These are phyloP conservation scores for Trichoderma asperelloides DNA, from an alignment of 495 filamentous ascomycete genomes.

Conservation along the genomic window DNA sequence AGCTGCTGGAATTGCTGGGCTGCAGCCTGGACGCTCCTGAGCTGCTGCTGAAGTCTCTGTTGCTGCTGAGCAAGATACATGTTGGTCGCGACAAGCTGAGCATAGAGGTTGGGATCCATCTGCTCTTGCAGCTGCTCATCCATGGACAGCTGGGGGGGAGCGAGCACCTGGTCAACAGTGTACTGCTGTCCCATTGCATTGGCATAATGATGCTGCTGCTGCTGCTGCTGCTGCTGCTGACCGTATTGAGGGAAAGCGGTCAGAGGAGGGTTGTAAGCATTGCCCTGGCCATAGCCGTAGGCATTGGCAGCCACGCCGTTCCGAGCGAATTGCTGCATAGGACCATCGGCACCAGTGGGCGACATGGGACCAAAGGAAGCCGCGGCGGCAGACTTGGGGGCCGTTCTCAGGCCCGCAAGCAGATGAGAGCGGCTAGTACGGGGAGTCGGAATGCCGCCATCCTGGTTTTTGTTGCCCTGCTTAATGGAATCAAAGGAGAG, in stretches of 20 bases:
- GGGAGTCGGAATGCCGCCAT: conserved; percentile 54
- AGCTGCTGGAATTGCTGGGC: conserved; percentile 72
- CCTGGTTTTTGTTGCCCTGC: conserved; percentile 27
- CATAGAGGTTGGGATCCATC: conserved; percentile 75
- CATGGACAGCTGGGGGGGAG: conserved; percentile 68
- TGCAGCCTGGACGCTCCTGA: conserved; percentile 47
- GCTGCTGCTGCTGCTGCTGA: conserved; percentile 23
- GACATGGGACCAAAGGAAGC: conserved; percentile 53
- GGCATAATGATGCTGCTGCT: conserved; percentile 10
- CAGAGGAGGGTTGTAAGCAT: conserved; percentile 40
- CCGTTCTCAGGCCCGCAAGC: conserved; percentile 86
- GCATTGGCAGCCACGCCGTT: conserved; percentile 41
- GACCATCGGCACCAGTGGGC: conserved; percentile 25
- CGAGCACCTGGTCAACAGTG: conserved; percentile 72
- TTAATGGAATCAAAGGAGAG: conserved; percentile 62
- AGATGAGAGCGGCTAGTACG: conserved; percentile 92
- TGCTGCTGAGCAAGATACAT: conserved; percentile 81
- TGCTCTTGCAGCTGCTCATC: conserved; percentile 54
- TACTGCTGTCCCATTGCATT: conserved; percentile 33
- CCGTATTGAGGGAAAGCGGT: conserved; percentile 39
- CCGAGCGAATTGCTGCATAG: conserved; percentile 24
- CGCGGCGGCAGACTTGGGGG: conserved; percentile 73
- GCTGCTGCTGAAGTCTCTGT: conserved; percentile 63
- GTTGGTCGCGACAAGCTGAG: conserved; percentile 77
- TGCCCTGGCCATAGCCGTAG: conserved; percentile 34